phyloP scores from a whole-genome alignment of 164 flowering plant species.

The Houttuynia cordata region DNA sequence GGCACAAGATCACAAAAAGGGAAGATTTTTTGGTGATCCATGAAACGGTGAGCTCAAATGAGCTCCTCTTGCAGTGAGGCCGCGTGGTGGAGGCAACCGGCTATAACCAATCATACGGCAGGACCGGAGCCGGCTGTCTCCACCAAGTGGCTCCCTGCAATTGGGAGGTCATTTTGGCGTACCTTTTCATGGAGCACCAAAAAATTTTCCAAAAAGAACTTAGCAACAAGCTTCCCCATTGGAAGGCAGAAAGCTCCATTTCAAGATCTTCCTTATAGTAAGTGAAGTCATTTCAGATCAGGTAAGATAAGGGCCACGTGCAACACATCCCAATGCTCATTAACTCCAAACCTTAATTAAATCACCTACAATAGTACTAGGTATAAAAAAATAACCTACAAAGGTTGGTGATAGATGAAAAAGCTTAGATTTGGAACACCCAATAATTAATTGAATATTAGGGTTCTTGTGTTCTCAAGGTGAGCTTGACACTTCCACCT shows the following conservation, averaged over 20 bases:
- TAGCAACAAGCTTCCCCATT: not conserved
- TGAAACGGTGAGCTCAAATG: too few relatives aligned
- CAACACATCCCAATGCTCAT: conserved; percentile 12
- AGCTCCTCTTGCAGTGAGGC: too few relatives aligned
- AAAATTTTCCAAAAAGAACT: too few relatives aligned
- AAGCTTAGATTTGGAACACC: conserved; percentile 7
- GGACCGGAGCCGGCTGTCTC: too few relatives aligned
- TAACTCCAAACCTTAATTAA: not conserved
- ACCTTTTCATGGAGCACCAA: too few relatives aligned
- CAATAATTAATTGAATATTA: not conserved
- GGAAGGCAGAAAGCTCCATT: not conserved
- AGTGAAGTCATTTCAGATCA: conserved; percentile 11
- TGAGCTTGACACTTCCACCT: not conserved
- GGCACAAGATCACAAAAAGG: not conserved
- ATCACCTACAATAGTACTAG: not conserved
- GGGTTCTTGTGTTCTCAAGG: conserved; percentile 5
- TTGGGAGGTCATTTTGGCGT: too few relatives aligned
- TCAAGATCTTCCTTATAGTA: conserved; percentile 3
- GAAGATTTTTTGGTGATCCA: too few relatives aligned
- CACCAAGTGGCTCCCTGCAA: too few relatives aligned
- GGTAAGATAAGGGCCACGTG: not conserved
- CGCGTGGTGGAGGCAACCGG: too few relatives aligned
- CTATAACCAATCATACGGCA: too few relatives aligned
- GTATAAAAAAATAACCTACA: too few relatives aligned
- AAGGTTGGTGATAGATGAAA: not conserved